phyloP scores from a whole-genome alignment of 352 stramenopile genomes.

The Saprolegnia diclina region DNA sequence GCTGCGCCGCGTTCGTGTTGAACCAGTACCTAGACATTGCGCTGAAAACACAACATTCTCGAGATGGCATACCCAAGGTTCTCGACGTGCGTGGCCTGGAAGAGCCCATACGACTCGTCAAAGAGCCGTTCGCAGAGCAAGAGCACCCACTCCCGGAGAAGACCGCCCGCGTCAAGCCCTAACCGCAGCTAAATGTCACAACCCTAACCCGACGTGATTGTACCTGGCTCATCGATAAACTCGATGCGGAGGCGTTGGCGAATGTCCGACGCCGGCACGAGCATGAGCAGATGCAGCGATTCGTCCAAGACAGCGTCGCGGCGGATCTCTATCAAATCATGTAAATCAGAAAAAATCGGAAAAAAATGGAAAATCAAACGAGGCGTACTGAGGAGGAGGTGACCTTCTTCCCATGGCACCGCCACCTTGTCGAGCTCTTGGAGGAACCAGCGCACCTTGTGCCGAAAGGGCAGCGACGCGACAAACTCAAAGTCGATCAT shows the following conservation, averaged over 20 bases:
- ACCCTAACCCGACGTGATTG: neutral
- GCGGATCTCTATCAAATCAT: constrained; percentile 40
- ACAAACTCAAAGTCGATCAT: constrained; percentile 74
- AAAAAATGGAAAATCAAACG: too few species aligned
- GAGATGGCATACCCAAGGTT: constrained; percentile 49
- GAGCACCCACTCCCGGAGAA: constrained; percentile 76
- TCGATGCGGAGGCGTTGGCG: constrained; percentile 72
- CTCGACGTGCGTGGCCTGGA: constrained; percentile 62
- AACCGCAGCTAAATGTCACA: neutral
- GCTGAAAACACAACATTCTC: too few species aligned
- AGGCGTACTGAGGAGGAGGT: constrained; percentile 49
- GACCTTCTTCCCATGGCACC: constrained; percentile 69
- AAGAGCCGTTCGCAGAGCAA: constrained; percentile 74
- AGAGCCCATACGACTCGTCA: constrained; percentile 69
- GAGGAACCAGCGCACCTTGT: constrained; percentile 76
- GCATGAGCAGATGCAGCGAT: constrained; percentile 79
- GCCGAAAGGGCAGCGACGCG: constrained; percentile 57
- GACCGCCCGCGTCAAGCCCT: constrained; percentile 57
- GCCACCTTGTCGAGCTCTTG: constrained; percentile 70
- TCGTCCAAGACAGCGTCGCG: constrained; percentile 67
- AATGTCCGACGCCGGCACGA: constrained; percentile 61
- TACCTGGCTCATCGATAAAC: constrained; percentile 73
- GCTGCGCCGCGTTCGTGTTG: constrained; percentile 63
- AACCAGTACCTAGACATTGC: constrained; percentile 62
- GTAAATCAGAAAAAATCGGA: too few species aligned